A percentile compares a stretch with the other conserved stretches of the same genome.
Evolutionary conservation across 2,329 filamentous ascomycete genomes (phyloP).

Genomic region (Arachnopeziza araneosa): DNA sequence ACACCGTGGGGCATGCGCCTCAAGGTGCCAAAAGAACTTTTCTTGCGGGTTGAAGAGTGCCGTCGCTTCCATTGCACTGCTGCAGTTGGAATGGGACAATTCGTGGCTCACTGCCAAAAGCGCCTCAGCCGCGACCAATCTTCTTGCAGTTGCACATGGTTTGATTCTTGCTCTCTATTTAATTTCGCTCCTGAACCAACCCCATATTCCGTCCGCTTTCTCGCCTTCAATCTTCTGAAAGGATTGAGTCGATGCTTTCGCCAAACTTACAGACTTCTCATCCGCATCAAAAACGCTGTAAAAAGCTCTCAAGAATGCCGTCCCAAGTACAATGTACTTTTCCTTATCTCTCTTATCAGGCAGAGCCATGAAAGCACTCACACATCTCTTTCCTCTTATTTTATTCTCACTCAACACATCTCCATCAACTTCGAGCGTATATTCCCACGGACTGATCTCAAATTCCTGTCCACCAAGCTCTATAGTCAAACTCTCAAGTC

Average conservation of each 20-base stretch:
- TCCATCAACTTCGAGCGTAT: conserved; percentile 8
- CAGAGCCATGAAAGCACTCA: conserved; percentile 8
- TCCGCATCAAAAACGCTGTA: conserved; percentile 10
- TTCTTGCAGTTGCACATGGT: no score
- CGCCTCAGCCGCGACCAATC: no score
- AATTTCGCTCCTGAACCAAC: neutral
- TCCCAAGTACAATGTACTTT: conserved; percentile 10
- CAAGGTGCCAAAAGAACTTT: no score
- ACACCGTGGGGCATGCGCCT: no score
- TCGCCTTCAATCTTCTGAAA: neutral
- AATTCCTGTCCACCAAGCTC: conserved; percentile 5
- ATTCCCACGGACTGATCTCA: conserved; percentile 5
- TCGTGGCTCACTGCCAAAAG: no score
- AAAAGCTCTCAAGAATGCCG: conserved; percentile 10
- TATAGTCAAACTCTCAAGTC: conserved; percentile 4
- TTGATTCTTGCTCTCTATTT: no score
- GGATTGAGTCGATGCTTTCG: neutral
- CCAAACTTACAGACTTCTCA: conserved; percentile 6
- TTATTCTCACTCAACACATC: neutral
- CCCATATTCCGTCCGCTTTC: neutral
- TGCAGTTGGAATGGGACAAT: no score
- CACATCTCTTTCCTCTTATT: conserved; percentile 2
- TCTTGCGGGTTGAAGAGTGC: no score
- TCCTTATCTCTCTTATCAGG: neutral
- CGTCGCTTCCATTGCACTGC: no score